Conservation (phyloP, 805 yeast species). For the Osmozyma mogii region DNA sequence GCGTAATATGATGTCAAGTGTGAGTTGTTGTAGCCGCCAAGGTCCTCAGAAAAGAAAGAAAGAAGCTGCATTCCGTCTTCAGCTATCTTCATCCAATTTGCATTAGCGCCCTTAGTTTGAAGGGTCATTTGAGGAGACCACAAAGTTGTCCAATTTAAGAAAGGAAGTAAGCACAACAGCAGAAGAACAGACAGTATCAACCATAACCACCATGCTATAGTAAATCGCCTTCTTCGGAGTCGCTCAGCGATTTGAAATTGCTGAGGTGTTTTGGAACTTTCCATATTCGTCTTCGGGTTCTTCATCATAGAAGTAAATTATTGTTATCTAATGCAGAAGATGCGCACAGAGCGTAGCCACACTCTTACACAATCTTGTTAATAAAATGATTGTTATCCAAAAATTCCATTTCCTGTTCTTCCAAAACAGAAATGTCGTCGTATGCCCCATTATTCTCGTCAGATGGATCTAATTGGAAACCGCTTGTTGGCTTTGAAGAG, state of each 20-base stretch:
- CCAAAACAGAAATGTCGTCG: conserved; percentile 7
- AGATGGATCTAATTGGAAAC: too few species aligned
- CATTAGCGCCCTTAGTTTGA: conserved; percentile 28
- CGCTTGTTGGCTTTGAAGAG: neutral
- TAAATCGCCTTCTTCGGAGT: too few species aligned
- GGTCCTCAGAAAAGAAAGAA: conserved; percentile 39
- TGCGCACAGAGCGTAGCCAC: neutral
- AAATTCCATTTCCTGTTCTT: conserved; percentile 8
- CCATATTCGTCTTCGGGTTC: too few species aligned
- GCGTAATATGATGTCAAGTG: conserved; percentile 4
- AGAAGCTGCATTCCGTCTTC: conserved; percentile 37
- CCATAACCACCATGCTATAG: conserved; percentile 7
- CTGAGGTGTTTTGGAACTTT: too few species aligned
- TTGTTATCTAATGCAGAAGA: too few species aligned
- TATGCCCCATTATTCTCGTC: too few species aligned
- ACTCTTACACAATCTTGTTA: conserved; percentile 3
- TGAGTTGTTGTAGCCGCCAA: conserved; percentile 11
- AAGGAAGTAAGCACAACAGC: conserved; percentile 7
- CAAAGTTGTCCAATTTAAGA: conserved; percentile 7
- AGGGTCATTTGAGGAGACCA: conserved; percentile 35
- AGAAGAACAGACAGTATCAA: conserved; percentile 3
- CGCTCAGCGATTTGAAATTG: too few species aligned
- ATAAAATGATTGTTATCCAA: conserved; percentile 9
- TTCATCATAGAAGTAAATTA: too few species aligned
- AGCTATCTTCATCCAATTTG: conserved; percentile 23